Evolutionary conservation across 495 filamentous ascomycete species (phyloP).

Genomic region (Hyaloscypha variabilis): DNA sequence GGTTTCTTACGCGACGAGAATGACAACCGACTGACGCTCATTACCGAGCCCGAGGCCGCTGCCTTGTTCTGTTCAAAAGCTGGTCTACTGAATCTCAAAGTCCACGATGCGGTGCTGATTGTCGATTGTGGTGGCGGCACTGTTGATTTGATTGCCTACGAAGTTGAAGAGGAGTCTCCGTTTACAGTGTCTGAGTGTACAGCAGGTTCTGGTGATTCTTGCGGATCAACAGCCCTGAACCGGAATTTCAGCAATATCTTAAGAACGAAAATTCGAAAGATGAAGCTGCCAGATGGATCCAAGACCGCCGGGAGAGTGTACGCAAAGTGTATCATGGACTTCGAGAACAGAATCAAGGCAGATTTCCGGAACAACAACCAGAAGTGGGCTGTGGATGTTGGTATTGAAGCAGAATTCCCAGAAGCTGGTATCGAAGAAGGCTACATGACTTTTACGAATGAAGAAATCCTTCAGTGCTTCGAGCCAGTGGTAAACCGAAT

Average conservation of each 20-base stretch:
- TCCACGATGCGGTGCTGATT: constrained; percentile 73
- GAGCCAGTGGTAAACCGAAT: constrained; percentile 75
- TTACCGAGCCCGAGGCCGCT: constrained; percentile 73
- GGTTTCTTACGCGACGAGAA: constrained; percentile 76
- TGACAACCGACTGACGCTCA: constrained; percentile 71
- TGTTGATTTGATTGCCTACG: constrained; percentile 76
- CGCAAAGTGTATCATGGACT: constrained; percentile 81
- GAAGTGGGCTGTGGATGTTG: constrained; percentile 78
- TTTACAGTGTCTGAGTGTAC: constrained; percentile 77
- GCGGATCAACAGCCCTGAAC: constrained; percentile 73
- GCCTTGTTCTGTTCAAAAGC: constrained; percentile 77
- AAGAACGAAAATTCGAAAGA: constrained; percentile 75
- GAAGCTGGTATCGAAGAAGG: constrained; percentile 77
- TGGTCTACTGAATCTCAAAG: constrained; percentile 71
- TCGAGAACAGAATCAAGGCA: constrained; percentile 78
- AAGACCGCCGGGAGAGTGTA: constrained; percentile 75
- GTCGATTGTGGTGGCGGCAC: constrained; percentile 78
- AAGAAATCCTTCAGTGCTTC: constrained; percentile 79
- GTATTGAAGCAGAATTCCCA: constrained; percentile 76
- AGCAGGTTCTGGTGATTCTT: constrained; percentile 74
- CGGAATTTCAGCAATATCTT: constrained; percentile 77
- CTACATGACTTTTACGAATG: constrained; percentile 83
- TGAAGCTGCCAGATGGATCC: constrained; percentile 76
- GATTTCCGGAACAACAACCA: constrained; percentile 82
- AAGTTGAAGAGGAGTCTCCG: constrained; percentile 75